Evolutionary conservation across 2,329 filamentous ascomycete genomes (phyloP).

Genomic region (Thyridium curvatum): DNA sequence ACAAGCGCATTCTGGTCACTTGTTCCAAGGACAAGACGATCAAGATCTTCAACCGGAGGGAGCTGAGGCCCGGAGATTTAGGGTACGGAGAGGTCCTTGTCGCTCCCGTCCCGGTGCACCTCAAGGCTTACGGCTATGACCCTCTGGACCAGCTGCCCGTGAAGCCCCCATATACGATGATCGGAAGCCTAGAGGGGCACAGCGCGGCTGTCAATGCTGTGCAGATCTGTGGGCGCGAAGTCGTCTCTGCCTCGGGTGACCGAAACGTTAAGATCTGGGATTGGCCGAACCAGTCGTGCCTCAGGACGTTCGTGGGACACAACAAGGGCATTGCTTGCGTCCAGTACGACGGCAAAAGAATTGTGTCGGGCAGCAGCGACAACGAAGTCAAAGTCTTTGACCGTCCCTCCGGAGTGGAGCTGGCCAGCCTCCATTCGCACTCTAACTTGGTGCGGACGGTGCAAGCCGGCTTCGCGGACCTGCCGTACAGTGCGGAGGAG

Average conservation of each 20-base stretch:
- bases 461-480: conserved; percentile 88
- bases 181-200: conserved; percentile 78
- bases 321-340: conserved; percentile 96
- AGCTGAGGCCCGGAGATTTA: conserved; percentile 54
- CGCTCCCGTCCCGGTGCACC: conserved; percentile 44
- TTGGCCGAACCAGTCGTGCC: conserved; percentile 70
- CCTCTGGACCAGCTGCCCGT: conserved; percentile 42
- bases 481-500: conserved; percentile 72
- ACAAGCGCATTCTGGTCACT: conserved; percentile 85
- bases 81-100: conserved; percentile 43
- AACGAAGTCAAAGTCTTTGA: conserved; percentile 96
- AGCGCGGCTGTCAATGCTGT: conserved; percentile 93
- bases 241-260: conserved; percentile 93
- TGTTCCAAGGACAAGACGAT: conserved; percentile 97
- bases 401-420: conserved; percentile 75
- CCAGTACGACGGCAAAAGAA: conserved; percentile 87
- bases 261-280: conserved; percentile 93
- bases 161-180: conserved; percentile 63
- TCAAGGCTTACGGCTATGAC: conserved; percentile 51
- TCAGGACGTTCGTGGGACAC: conserved; percentile 77
- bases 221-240: conserved; percentile 76
- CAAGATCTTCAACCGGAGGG: conserved; percentile 85
- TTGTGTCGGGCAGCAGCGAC: conserved; percentile 94
- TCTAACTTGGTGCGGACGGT: conserved; percentile 84
- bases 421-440: conserved; percentile 80